Base-by-base conservation (phyloP, 495 filamentous ascomycete species). In the Aspergillus cavernicola region DNA sequence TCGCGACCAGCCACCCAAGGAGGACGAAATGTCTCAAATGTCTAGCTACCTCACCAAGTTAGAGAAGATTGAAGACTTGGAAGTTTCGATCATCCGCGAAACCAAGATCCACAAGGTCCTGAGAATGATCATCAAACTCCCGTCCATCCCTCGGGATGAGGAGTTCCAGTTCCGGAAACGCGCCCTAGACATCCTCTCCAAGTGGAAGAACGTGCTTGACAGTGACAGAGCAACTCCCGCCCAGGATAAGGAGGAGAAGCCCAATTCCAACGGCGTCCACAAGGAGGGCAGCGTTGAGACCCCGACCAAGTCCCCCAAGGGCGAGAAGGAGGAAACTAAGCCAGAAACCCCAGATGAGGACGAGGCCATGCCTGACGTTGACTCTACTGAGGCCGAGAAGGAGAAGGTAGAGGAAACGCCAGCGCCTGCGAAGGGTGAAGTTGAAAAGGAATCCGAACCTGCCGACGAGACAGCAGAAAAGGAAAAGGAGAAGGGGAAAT, bases 21-120 rank as follows among this genome's bases (percentile, higher is more conserved):
- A 87, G 54, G 86, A 90, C n/a, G 92, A 95, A 66, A 95, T 95
- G 91, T 80, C 80, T 28, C 60, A 66, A 23, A 95, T 96, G 89
- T 84, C 86, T 7, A 82, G 84, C 15, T 91, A 85, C 66, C 76
- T 96, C 40, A 78, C 73, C 23, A 90, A 91, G 65, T 79, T 97
- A 5, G 92, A 97, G 66, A 80, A 71, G 3, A 84, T 87, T 61
- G 71, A 80, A 1, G 88, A 95, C 48, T 80, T 96, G 18, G 92
- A 96, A 57, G 88, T 87, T 12, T 82, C 80, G 57, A 92, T 95
- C 57, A 95, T 97, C 59, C 79, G 84, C 43, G 71, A 66, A 5
- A 96, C 91, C 29, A 95, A 95, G 76, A 95, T 96, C 69, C 88
- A 95, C 79, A 96, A 96, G 71, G 91, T 97, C 8, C 77, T 96